phyloP scores from a whole-genome alignment of 768 basidiomycete species.

The Tubosaeta sp. region DNA sequence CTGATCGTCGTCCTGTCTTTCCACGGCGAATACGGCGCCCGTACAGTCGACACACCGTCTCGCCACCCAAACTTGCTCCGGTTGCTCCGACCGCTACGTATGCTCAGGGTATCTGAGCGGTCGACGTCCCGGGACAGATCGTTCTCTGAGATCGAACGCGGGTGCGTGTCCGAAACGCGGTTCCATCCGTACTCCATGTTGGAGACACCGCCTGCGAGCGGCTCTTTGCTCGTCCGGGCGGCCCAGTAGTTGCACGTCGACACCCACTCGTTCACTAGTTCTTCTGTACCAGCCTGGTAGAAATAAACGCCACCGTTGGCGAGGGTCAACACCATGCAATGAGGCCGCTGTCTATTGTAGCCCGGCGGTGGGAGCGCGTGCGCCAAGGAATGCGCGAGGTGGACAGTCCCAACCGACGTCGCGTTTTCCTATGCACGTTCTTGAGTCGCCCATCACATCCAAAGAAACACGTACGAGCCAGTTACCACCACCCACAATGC shows the following conservation, averaged over 20 bases:
- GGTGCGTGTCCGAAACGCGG: constrained; percentile 57
- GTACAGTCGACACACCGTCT: constrained; percentile 61
- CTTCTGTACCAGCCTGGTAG: constrained; percentile 98
- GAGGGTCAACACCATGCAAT: constrained; percentile 92
- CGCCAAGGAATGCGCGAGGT: constrained; percentile 83
- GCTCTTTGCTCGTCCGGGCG: constrained; percentile 91
- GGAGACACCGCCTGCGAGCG: constrained; percentile 91
- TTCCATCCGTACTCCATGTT: constrained; percentile 99
- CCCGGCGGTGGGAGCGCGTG: constrained; percentile 88
- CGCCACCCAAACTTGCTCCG: constrained; percentile 72
- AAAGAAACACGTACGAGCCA: constrained; percentile 80
- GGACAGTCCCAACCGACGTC: constrained; percentile 72
- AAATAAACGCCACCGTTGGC: constrained; percentile 91
- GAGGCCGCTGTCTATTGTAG: constrained; percentile 84
- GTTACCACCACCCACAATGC: constrained; percentile 90
- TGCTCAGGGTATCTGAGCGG: constrained; percentile 59
- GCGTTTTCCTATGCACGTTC: constrained; percentile 70
- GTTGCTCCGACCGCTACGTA: constrained; percentile 70
- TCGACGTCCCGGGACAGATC: constrained; percentile 49
- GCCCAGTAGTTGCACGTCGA: constrained; percentile 99
- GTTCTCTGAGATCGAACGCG: constrained; percentile 55
- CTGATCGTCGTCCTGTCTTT: constrained; percentile 73
- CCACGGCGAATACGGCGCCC: constrained; percentile 68
- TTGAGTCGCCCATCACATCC: constrained; percentile 8
- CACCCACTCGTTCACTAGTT: constrained; percentile 98